Base-by-base conservation (phyloP, 2,329 filamentous ascomycete genomes). In the Aspergillus carbonarius region DNA sequence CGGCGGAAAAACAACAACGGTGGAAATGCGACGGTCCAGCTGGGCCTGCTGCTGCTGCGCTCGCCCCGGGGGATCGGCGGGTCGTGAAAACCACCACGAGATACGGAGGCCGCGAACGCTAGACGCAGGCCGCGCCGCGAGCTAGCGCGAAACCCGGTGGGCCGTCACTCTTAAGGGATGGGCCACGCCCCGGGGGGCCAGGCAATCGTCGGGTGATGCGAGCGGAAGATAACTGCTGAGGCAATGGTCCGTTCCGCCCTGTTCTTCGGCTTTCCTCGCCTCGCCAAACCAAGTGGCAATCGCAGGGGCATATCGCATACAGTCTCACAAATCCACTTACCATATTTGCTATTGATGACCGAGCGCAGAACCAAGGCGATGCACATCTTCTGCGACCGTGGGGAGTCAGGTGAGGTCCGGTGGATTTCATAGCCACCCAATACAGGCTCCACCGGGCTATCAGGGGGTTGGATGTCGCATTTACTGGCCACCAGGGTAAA, bases 401-500 rank as follows among this genome's bases (percentile, higher is more conserved):
- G 85, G 34, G 84, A 85, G 58, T 86, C 85, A 44, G 84, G 79
- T 5, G 91, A 91, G 27, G 90, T 88, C 71, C 90, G 88, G 71
- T 92, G 89, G 55, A 88, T 86, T 61, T 86, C 85, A 61, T 93
- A 83, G 66, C 86, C 89, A 15, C 88, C 83, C 60, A 88, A 83
- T 84, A 86, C 81, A 13, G 88, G 84, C 69, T 93, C 87, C 57
- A 96, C 82, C 70, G 91, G 84, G 69, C 89, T 87, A 59, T 86
- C 80, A 58, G 85, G 83, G 62, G 88, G 85, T 49, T 88, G 87
- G 52, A 87, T 85, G 74, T 97, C 93, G 79, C 91, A 96, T 81
- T 97, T 97, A 74, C 88, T 93, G 56, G 92, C 91, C 53, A 96
- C 90, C 42, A 97, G 83, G 62, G 93, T 83, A 54, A 89, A 89